phyloP scores from a whole-genome alignment of 371 early-diverging fungal species.

The Umbelopsis sp. region DNA sequence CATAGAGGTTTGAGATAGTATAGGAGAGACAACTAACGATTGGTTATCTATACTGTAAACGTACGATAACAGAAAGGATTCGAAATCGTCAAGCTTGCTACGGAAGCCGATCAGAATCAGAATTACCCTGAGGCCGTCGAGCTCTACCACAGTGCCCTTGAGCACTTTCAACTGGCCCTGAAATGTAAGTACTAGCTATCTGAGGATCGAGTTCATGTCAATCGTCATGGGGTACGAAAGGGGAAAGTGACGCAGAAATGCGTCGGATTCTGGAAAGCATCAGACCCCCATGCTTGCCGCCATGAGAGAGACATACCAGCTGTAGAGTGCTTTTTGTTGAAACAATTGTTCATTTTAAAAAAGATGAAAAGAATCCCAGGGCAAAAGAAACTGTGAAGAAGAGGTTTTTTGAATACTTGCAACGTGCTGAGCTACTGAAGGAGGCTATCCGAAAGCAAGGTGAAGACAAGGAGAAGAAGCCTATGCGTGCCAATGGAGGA shows the following conservation, averaged over 20 bases:
- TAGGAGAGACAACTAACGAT: too few species aligned
- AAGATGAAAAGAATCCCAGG: conserved; percentile 95
- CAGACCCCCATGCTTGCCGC: too few species aligned
- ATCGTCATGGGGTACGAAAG: neutral
- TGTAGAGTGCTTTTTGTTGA: neutral
- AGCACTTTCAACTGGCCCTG: conserved; percentile 93
- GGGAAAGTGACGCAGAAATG: conserved; percentile 1
- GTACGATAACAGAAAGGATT: conserved; percentile 70
- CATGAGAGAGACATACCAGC: neutral
- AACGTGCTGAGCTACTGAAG: conserved; percentile 93
- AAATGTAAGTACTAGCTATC: conserved; percentile 71
- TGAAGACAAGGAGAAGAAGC: conserved; percentile 70
- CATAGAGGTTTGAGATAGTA: neutral
- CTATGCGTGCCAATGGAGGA: conserved; percentile 53
- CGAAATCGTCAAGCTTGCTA: conserved; percentile 90
- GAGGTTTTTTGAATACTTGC: conserved; percentile 90
- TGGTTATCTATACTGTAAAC: too few species aligned
- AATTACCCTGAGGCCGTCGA: conserved; percentile 93
- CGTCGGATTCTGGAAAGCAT: too few species aligned
- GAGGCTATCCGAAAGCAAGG: conserved; percentile 75
- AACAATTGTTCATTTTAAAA: conserved; percentile 32
- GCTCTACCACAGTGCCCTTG: conserved; percentile 84
- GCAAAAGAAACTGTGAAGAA: conserved; percentile 87
- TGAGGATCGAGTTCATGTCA: neutral
- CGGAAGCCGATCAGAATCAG: conserved; percentile 89